Conservation (phyloP, 164 flowering plant species). For the Kalanchoe fedtschenkoi region DNA sequence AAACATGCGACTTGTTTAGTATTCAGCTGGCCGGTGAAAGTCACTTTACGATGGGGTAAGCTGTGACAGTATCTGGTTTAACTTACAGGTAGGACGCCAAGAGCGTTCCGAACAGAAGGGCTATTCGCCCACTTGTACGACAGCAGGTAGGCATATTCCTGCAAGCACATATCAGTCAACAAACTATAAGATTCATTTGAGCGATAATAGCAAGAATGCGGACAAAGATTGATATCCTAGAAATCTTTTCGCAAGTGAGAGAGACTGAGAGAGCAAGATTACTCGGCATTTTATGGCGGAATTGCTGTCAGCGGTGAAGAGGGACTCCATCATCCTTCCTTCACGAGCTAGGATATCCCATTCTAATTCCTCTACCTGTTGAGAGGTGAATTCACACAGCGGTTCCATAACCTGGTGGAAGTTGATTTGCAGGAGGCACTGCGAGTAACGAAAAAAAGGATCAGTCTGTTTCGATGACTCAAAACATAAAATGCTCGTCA, state of each 20-base stretch:
- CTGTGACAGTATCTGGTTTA: background rate
- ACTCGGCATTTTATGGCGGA: constrained; percentile 11
- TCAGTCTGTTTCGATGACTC: background rate
- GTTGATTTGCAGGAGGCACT: constrained; percentile 14
- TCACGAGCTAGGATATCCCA: constrained; percentile 9
- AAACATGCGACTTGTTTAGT: background rate
- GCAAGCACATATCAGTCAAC: background rate
- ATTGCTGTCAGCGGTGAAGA: background rate
- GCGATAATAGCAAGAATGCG: too few relatives aligned
- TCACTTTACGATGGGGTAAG: too few relatives aligned
- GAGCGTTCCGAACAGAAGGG: constrained; percentile 8
- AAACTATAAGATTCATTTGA: too few relatives aligned
- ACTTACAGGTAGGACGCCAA: constrained; percentile 10
- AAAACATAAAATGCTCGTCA: background rate
- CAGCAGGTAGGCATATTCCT: constrained; percentile 11
- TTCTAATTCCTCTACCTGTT: background rate
- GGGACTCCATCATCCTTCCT: constrained; percentile 4
- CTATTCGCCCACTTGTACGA: constrained; percentile 20
- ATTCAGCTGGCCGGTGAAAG: background rate
- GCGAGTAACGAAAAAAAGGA: background rate
- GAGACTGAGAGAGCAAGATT: background rate
- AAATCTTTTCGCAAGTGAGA: too few relatives aligned
- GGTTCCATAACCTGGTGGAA: constrained; percentile 19
- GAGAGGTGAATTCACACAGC: constrained; percentile 11
- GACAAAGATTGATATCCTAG: too few relatives aligned